These are phyloP conservation scores for Phlebopus sp. DNA, from an alignment of 1,284 basidiomycete genomes.

Conservation along the genomic window DNA sequence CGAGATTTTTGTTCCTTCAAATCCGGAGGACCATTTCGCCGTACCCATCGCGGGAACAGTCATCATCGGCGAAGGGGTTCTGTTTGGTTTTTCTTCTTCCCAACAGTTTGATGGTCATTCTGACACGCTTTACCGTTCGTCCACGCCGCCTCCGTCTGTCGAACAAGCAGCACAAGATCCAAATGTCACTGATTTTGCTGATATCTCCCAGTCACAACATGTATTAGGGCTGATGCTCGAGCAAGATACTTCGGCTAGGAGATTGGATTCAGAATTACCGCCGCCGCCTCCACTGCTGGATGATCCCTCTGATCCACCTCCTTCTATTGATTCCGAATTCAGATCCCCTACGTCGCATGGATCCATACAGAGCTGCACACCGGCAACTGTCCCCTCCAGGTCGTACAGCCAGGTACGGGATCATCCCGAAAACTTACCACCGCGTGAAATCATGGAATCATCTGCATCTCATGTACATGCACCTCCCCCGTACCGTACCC, in stretches of 20 bases:
- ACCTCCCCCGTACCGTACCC: constrained; percentile 47
- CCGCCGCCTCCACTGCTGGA: constrained; percentile 80
- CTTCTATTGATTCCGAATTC: constrained; percentile 77
- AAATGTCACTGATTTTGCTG: constrained; percentile 62
- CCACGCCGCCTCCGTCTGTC: constrained; percentile 66
- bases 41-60: constrained; percentile 33
- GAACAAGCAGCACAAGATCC: constrained; percentile 68
- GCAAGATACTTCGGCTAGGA: constrained; percentile 35
- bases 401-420: constrained; percentile 29
- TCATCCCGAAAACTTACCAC: constrained; percentile 13
- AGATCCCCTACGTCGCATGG: constrained; percentile 50
- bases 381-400: constrained; percentile 33
- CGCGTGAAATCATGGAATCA: constrained; percentile 32
- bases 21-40: constrained; percentile 39
- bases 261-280: constrained; percentile 34
- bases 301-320: constrained; percentile 81
- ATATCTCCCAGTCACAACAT: constrained; percentile 54
- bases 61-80: constrained; percentile 66
- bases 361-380: constrained; percentile 40
- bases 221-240: constrained; percentile 57
- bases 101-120: constrained; percentile 78
- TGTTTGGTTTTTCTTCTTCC: constrained; percentile 65
- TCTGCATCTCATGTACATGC: constrained; percentile 43
- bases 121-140: constrained; percentile 55
- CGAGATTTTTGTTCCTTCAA: constrained; percentile 59